Percentiles rank a stretch among this genome's conserved stretches.
Evolutionary conservation across 306 rosid species (phyloP).

Genomic region (Gastrolobium villosum): DNA sequence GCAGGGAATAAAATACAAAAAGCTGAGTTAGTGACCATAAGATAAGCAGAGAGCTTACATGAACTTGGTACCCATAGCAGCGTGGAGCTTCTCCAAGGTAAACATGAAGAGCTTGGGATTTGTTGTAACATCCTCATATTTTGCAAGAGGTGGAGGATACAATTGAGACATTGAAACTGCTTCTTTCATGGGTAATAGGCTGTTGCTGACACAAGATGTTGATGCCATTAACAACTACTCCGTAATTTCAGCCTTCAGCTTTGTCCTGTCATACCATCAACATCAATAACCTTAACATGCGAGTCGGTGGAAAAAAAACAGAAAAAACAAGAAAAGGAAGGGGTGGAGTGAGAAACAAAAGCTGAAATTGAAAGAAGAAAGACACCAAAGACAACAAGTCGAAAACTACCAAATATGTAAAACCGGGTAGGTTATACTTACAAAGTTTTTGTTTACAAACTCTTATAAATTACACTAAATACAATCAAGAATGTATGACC

Average conservation of each 20-base stretch:
- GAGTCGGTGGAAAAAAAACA: not conserved
- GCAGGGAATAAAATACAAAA: too few relatives aligned
- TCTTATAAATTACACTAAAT: too few relatives aligned
- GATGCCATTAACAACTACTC: conserved; percentile 61
- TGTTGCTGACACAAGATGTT: conserved; percentile 58
- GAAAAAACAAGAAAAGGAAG: too few relatives aligned
- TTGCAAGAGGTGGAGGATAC: conserved; percentile 72
- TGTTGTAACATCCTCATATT: conserved; percentile 63
- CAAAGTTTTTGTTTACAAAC: too few relatives aligned
- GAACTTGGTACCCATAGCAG: conserved; percentile 82
- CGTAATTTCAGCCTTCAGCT: not conserved
- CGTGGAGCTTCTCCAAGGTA: conserved; percentile 79
- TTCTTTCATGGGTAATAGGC: conserved; percentile 53
- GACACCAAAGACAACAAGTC: too few relatives aligned
- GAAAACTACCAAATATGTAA: not conserved
- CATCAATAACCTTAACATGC: conserved; percentile 1
- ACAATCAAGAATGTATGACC: too few relatives aligned
- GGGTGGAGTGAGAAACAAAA: too few relatives aligned
- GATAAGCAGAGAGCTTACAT: conserved; percentile 56
- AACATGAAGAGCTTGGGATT: conserved; percentile 68
- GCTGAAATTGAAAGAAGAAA: too few relatives aligned
- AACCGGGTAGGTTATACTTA: too few relatives aligned
- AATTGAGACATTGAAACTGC: conserved; percentile 43
- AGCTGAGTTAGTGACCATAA: too few relatives aligned
- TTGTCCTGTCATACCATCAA: conserved; percentile 33